phyloP scores from a whole-genome alignment of 371 early-diverging fungal genomes.

The Blakeslea trispora region DNA sequence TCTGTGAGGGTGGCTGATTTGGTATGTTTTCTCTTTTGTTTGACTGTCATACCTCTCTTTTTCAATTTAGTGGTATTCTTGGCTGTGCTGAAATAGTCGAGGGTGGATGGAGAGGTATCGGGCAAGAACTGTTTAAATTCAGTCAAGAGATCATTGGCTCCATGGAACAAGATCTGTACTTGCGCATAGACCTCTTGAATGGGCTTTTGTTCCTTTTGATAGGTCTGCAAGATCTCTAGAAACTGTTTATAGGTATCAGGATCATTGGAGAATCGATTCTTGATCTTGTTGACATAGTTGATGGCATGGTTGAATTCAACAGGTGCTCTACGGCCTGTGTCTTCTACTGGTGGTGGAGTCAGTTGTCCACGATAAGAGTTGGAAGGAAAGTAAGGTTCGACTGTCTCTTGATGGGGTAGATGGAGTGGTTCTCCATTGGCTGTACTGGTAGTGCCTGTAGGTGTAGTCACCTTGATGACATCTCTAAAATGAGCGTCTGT shows the following conservation, averaged over 20 bases:
- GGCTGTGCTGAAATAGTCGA: not conserved
- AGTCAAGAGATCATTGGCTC: slow-evolving; percentile 82
- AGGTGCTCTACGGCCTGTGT: slow-evolving; percentile 36
- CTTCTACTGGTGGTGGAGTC: not conserved
- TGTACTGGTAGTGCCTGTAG: slow-evolving; percentile 69
- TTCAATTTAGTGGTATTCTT: not conserved
- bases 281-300: slow-evolving; percentile 96
- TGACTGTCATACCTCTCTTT: slow-evolving; percentile 8
- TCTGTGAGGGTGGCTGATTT: not conserved
- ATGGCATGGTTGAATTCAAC: slow-evolving; percentile 97
- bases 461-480: slow-evolving; percentile 79
- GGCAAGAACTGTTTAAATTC: slow-evolving; percentile 97
- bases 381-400: too few species aligned
- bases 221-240: slow-evolving; percentile 90
- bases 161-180: slow-evolving; percentile 82
- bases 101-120: slow-evolving; percentile 13
- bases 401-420: too few species aligned
- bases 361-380: too few species aligned
- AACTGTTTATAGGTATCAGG: slow-evolving; percentile 90
- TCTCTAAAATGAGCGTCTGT: slow-evolving; percentile 63
- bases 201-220: slow-evolving; percentile 88
- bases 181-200: slow-evolving; percentile 91
- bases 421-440: slow-evolving; percentile 19
- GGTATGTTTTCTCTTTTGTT: slow-evolving; percentile 6
- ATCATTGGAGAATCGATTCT: slow-evolving; percentile 84